A percentile compares a stretch with the other conserved stretches of the same genome.
Conservation (phyloP, 345 rosid species). For the Carallia pectinifolia region DNA sequence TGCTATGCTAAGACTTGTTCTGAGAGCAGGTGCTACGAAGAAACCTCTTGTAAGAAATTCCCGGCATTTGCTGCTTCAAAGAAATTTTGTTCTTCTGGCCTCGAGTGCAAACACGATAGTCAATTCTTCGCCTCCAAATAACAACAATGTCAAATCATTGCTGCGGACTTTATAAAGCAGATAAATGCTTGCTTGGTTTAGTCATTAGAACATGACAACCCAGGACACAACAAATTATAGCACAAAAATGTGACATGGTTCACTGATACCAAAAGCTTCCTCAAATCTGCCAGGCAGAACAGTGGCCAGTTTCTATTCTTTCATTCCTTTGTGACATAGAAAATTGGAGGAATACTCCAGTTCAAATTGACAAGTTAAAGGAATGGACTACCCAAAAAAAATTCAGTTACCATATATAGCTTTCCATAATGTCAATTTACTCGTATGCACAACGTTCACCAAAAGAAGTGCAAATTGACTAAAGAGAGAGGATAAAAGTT, state of each 20-base stretch:
- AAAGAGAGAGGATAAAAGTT: neutral
- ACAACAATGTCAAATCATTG: neutral
- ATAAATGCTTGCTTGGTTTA: neutral
- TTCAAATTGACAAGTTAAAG: no score
- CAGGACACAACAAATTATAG: neutral
- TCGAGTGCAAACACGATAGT: neutral
- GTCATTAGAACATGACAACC: neutral
- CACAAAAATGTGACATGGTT: neutral
- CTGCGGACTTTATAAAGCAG: neutral
- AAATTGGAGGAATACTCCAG: no score
- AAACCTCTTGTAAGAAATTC: neutral
- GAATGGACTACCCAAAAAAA: no score
- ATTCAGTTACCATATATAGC: no score
- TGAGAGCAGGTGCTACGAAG: conserved; percentile 1
- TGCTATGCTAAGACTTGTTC: neutral
- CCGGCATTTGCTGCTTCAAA: neutral
- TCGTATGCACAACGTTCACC: neutral
- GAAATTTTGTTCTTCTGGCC: neutral
- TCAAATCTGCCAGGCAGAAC: neutral
- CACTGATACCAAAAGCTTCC: neutral
- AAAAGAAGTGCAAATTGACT: neutral
- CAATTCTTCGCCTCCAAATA: neutral
- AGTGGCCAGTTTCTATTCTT: neutral
- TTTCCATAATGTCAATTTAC: no score
- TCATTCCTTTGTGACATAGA: no score